Evolutionary conservation across 148 eudicot species (phyloP).

Genomic region (Camellia granthamiana): DNA sequence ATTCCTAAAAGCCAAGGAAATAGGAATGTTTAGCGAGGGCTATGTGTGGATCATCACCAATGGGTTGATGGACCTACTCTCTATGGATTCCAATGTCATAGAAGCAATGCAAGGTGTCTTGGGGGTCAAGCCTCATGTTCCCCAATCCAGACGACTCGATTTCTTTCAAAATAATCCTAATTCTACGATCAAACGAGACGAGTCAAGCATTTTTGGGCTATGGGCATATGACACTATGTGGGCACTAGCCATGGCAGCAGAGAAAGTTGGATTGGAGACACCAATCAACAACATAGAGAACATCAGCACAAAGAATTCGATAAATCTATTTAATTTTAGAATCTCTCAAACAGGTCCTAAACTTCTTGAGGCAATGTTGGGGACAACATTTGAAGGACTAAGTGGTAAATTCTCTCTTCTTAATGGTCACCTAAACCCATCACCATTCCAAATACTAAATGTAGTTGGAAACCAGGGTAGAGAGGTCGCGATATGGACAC

Average conservation of each 20-base stretch:
- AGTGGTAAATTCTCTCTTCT: neutral
- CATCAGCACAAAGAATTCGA: neutral
- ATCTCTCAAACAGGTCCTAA: too few relatives aligned
- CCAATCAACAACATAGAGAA: neutral
- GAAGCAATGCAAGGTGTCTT: constrained; percentile 1
- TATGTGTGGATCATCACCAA: constrained; percentile 33
- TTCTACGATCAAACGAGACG: too few relatives aligned
- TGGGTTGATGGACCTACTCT: constrained; percentile 18
- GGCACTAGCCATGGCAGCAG: constrained; percentile 14
- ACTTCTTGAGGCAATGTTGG: too few relatives aligned
- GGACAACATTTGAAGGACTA: too few relatives aligned
- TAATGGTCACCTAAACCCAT: neutral
- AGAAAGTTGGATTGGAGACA: constrained; percentile 9
- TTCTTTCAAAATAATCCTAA: constrained; percentile 8
- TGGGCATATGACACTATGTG: constrained; percentile 15
- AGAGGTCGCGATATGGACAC: too few relatives aligned
- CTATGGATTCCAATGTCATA: neutral
- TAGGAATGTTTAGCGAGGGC: constrained; percentile 25
- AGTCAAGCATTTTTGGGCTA: too few relatives aligned
- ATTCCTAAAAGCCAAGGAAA: constrained; percentile 7
- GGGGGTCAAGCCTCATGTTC: constrained; percentile 11
- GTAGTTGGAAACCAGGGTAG: neutral
- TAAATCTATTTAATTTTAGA: too few relatives aligned
- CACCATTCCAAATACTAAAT: constrained; percentile 4
- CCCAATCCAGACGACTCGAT: constrained; percentile 9